These are phyloP conservation scores for Corniculantispora saksenae DNA, from an alignment of 2,329 filamentous ascomycete species.

Conservation along the genomic window DNA sequence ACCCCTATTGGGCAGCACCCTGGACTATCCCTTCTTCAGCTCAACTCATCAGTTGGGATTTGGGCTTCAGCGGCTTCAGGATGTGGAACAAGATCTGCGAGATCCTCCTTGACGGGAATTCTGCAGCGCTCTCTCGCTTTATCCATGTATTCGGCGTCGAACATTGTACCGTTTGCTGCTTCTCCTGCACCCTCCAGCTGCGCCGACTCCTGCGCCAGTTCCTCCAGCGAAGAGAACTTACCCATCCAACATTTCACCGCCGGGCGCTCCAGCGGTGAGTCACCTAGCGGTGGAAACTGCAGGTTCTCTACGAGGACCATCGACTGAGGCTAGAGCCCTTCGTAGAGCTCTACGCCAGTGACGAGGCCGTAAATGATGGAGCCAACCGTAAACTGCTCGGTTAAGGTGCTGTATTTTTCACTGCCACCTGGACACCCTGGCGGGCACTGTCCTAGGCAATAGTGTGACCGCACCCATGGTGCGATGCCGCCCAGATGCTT, in stretches of 20 bases:
- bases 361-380: slow-evolving; percentile 16
- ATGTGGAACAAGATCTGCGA: not conserved
- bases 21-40: too few species aligned
- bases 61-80: too few species aligned
- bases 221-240: not conserved
- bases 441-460: not conserved
- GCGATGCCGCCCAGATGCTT: not conserved
- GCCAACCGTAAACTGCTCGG: slow-evolving; percentile 14
- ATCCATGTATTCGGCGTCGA: not conserved
- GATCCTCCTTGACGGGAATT: not conserved
- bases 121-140: not conserved
- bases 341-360: slow-evolving; percentile 14
- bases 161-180: not conserved
- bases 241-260: not conserved
- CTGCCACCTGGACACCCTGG: not conserved
- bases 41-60: too few species aligned
- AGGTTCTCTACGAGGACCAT: not conserved
- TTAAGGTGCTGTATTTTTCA: not conserved
- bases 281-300: not conserved
- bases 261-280: not conserved
- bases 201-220: not conserved
- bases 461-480: slow-evolving; percentile 14
- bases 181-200: not conserved
- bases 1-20: too few species aligned
- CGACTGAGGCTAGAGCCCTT: not conserved